phyloP scores from a whole-genome alignment of 345 rosid genomes.

The Nasturtium officinale region DNA sequence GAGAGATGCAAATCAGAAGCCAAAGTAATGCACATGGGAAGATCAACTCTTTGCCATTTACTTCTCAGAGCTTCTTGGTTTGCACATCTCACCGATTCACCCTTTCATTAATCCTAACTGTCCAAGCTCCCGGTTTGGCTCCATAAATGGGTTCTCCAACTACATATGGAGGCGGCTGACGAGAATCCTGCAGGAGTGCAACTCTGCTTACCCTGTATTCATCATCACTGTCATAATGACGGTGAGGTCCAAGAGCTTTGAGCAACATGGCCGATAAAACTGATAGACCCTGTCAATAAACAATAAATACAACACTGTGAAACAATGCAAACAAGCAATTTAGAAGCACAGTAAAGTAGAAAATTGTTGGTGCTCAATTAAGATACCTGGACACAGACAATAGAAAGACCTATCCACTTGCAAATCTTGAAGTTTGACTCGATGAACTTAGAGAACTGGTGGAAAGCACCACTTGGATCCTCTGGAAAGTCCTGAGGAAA shows the following conservation, averaged over 20 bases:
- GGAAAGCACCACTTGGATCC: slow-evolving; percentile 79
- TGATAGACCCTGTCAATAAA: slow-evolving; percentile 58
- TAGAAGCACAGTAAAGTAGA: not conserved
- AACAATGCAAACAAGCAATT: not conserved
- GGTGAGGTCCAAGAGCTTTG: slow-evolving; percentile 76
- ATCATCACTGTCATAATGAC: slow-evolving; percentile 71
- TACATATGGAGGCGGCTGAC: slow-evolving; percentile 58
- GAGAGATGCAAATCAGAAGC: slow-evolving; percentile 11
- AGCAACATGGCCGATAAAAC: slow-evolving; percentile 67
- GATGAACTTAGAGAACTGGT: slow-evolving; percentile 64
- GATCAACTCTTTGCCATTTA: not conserved
- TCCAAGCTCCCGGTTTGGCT: slow-evolving; percentile 56
- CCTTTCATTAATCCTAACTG: slow-evolving; percentile 60
- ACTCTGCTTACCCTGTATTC: slow-evolving; percentile 58
- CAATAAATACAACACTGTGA: slow-evolving; percentile 15
- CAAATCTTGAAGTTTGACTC: slow-evolving; percentile 70
- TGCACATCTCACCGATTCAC: slow-evolving; percentile 33
- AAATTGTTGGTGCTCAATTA: not conserved
- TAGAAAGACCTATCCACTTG: slow-evolving; percentile 83
- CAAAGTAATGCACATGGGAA: not conserved
- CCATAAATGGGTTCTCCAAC: slow-evolving; percentile 69
- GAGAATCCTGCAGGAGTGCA: slow-evolving; percentile 66
- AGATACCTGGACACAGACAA: slow-evolving; percentile 70
- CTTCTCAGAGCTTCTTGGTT: slow-evolving; percentile 19
- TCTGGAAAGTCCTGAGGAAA: slow-evolving; percentile 75